Percentiles rank a stretch among this genome's conserved stretches.
These are phyloP conservation scores for Penicillium sp. DNA, from an alignment of 2,329 filamentous ascomycete species.

Conservation along the genomic window DNA sequence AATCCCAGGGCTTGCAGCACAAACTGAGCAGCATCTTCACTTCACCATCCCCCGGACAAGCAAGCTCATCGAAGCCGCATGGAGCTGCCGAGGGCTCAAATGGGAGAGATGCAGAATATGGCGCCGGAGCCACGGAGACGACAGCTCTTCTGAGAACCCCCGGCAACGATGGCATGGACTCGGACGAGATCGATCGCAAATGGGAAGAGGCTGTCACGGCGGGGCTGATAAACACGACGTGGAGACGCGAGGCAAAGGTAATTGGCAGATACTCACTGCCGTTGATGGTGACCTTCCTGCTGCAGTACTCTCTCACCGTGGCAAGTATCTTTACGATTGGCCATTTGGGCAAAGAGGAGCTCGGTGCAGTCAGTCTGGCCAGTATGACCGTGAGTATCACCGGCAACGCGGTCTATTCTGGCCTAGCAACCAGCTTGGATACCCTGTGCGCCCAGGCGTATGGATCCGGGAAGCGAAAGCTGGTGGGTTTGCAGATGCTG, in stretches of 20 bases:
- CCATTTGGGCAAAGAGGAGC: constrained; percentile 66
- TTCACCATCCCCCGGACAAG: constrained; percentile 12
- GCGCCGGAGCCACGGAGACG: constrained; percentile 40
- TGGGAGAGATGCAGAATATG: constrained; percentile 10
- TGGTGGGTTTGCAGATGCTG: constrained; percentile 81
- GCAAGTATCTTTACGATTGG: constrained; percentile 77
- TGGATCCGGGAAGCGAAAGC: constrained; percentile 81
- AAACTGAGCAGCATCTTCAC: constrained; percentile 28
- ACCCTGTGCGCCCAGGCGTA: constrained; percentile 93
- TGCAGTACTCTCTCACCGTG: constrained; percentile 83
- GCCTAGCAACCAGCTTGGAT: constrained; percentile 85
- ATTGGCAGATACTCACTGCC: constrained; percentile 69
- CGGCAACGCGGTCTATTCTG: constrained; percentile 73
- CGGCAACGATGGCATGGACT: constrained; percentile 50
- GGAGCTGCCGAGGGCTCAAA: constrained; percentile 6
- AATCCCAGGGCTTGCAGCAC: constrained; percentile 20
- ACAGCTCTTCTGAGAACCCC: constrained; percentile 49
- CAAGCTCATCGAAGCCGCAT: constrained; percentile 11
- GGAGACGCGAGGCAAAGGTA: constrained; percentile 84
- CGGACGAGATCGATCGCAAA: constrained; percentile 64
- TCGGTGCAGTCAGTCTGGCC: constrained; percentile 65
- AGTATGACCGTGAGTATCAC: constrained; percentile 80
- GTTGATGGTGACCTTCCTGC: constrained; percentile 68
- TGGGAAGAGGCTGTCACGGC: constrained; percentile 83
- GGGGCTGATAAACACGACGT: constrained; percentile 82